Conservation (phyloP, 2,329 filamentous ascomycete species). For the Aspergillus felis region DNA sequence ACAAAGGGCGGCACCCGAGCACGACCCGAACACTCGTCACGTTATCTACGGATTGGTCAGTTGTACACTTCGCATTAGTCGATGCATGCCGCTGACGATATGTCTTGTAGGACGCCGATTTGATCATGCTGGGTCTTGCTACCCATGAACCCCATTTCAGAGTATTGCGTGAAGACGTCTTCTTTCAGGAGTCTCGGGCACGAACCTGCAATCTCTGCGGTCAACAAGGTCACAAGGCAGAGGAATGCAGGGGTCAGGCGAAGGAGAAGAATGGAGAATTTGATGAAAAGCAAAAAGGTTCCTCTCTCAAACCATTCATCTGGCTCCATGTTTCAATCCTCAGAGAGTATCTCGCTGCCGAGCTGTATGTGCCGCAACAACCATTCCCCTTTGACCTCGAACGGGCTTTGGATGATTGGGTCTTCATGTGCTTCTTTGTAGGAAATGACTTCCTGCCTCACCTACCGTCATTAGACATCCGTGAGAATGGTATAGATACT, state of each 20-base stretch:
- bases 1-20: constrained; percentile 81
- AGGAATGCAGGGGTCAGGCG: constrained; percentile 73
- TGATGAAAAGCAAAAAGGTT: constrained; percentile 72
- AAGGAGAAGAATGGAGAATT: constrained; percentile 76
- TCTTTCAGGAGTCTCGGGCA: constrained; percentile 79
- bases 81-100: constrained; percentile 18
- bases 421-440: constrained; percentile 99
- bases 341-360: constrained; percentile 86
- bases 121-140: constrained; percentile 96
- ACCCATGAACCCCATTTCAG: constrained; percentile 98
- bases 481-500: constrained; percentile 95
- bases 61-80: background rate
- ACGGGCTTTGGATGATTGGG: constrained; percentile 93
- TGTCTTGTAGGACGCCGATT: constrained; percentile 68
- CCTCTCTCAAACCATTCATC: constrained; percentile 84
- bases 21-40: constrained; percentile 94
- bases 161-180: constrained; percentile 94
- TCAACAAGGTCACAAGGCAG: constrained; percentile 85
- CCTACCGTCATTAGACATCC: constrained; percentile 93
- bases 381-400: constrained; percentile 91
- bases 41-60: constrained; percentile 84
- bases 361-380: constrained; percentile 77
- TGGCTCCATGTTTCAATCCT: constrained; percentile 94
- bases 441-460: constrained; percentile 98
- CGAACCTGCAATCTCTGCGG: constrained; percentile 84